Base-by-base conservation (phyloP, 805 yeast genomes). In the Metschnikowia kofuensis region DNA sequence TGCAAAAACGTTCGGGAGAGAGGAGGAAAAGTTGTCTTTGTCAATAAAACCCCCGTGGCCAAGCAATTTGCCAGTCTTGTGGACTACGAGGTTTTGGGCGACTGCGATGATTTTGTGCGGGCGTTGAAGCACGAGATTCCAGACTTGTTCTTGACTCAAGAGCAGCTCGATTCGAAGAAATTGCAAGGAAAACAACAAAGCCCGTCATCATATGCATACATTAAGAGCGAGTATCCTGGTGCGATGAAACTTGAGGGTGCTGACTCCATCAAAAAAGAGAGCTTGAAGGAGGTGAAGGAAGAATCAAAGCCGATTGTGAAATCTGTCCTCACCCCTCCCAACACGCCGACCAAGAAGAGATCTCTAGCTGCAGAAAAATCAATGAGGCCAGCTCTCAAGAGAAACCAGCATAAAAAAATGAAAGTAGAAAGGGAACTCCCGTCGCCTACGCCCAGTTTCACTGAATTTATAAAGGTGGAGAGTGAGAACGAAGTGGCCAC, bases 51-150 rank as follows among this genome's bases (percentile, higher is more conserved):
- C 1, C 76, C 77, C 1, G 68, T 86, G 9, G 74, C 85, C 2
- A 72, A 77, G 46, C 69, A 75, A 15, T 92, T 97, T 96, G 77
- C 80, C 34, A 76, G 76, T 0, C 67, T 79, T 9, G 80, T 91
- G 44, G 97, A 92, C 67, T 87, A 83, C 66, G 96, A 90, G 60
- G 77, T 92, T 4, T 67, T 80, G 44, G 69, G 83, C 44, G 96
- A 89, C 61, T 88, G 97, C 63, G 98, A 92, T 66, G 74, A 74
- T 26, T 92, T 95, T 82, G 85, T 90, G 27, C 66, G 70, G 13
- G 72, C 75, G 39, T 65, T 88, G 35, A 76, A 78, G 54, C 47
- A 52, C 6, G 76, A 80, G 38, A 66, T 82, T 7, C 90, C 94
- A 2, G 79, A 76, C 50, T 72, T 85, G 56, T 87, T 86, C 70